phyloP scores from a whole-genome alignment of 768 basidiomycete species.

The Calocera viscosa region DNA sequence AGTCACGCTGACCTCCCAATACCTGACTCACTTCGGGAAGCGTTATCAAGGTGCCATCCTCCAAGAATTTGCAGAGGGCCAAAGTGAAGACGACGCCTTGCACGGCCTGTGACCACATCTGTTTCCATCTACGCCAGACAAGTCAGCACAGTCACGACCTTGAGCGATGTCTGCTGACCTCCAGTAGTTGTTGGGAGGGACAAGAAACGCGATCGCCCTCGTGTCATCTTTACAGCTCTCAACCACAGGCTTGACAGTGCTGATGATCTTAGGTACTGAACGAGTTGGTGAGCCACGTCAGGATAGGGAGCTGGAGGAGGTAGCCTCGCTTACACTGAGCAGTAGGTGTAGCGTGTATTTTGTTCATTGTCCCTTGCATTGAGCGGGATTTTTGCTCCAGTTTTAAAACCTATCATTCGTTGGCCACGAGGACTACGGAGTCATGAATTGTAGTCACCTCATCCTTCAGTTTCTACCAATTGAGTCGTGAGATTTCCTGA shows the following conservation, averaged over 20 bases:
- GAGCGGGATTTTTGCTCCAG: conserved; percentile 63
- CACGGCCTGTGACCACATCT: conserved; percentile 25
- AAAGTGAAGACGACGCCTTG: conserved; percentile 55
- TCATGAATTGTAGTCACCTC: conserved; percentile 32
- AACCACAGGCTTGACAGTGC: conserved; percentile 44
- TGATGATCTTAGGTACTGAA: conserved; percentile 51
- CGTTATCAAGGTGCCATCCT: conserved; percentile 45
- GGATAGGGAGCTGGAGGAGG: not conserved
- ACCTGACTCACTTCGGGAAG: conserved; percentile 39
- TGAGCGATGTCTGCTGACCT: conserved; percentile 48
- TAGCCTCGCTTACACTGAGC: conserved; percentile 36
- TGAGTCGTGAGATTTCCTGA: conserved; percentile 1
- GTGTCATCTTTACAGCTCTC: conserved; percentile 41
- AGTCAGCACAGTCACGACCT: not conserved
- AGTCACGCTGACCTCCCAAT: conserved; percentile 49
- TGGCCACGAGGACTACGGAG: not conserved
- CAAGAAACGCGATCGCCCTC: conserved; percentile 38
- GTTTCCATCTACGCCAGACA: conserved; percentile 13
- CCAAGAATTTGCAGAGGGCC: conserved; percentile 53
- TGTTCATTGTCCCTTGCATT: conserved; percentile 65
- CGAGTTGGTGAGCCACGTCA: not conserved
- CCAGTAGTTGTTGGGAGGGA: conserved; percentile 68
- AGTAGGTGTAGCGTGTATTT: conserved; percentile 60
- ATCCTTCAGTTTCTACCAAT: conserved; percentile 61
- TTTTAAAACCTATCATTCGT: conserved; percentile 23